These are phyloP conservation scores for Metarhizium robertsii DNA, from an alignment of 2,329 filamentous ascomycete species.

Conservation along the genomic window DNA sequence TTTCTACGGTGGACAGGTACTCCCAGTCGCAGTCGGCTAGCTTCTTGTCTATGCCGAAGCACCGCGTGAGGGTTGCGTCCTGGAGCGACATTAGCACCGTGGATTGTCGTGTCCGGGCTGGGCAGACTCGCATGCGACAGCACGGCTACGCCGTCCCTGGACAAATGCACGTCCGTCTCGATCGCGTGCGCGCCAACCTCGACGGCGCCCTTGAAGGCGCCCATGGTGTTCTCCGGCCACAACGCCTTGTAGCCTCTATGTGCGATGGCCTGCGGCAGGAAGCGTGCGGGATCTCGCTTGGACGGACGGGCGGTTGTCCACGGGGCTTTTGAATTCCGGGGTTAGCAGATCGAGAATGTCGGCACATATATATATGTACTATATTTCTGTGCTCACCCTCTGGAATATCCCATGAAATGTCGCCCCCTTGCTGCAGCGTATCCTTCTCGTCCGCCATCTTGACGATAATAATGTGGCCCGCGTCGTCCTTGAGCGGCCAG, in stretches of 20 bases:
- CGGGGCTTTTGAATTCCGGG: conserved; percentile 13
- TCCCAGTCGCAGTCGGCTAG: conserved; percentile 70
- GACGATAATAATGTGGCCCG: neutral
- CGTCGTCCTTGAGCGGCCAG: neutral
- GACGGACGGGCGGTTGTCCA: conserved; percentile 25
- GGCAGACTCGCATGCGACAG: conserved; percentile 60
- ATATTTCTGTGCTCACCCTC: neutral
- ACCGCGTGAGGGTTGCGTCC: conserved; percentile 70
- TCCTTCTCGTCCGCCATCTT: neutral
- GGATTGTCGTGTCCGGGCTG: no score
- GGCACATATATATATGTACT: neutral
- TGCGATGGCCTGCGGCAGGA: conserved; percentile 62
- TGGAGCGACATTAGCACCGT: conserved; percentile 20
- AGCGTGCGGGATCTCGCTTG: conserved; percentile 14
- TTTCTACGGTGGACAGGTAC: conserved; percentile 60
- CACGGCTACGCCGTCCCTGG: conserved; percentile 74
- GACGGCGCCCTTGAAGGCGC: conserved; percentile 65
- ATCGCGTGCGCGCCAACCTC: conserved; percentile 68
- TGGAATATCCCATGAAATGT: neutral
- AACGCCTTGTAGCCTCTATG: conserved; percentile 71
- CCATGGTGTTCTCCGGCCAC: conserved; percentile 80
- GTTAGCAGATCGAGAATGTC: neutral
- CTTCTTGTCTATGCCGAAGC: conserved; percentile 65
- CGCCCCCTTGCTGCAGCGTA: neutral
- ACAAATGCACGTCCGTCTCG: conserved; percentile 82